Percentiles rank a stretch among this genome's conserved stretches.
phyloP scores from a whole-genome alignment of 2,329 filamentous ascomycete species.

The Fusarium tanahbumbuense region DNA sequence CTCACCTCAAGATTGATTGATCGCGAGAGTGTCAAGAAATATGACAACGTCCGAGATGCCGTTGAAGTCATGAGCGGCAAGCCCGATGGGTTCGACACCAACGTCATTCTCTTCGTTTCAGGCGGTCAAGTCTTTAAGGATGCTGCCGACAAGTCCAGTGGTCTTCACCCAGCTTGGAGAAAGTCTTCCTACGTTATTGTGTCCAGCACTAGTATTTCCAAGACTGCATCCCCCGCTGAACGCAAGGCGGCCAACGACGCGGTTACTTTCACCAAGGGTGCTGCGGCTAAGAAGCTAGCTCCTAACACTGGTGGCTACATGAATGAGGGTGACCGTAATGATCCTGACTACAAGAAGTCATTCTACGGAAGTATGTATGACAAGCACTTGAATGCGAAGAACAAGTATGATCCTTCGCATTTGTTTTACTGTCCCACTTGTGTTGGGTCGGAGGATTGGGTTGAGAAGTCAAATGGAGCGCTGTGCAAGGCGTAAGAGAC shows the following conservation, averaged over 20 bases:
- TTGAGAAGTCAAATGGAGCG: constrained; percentile 18
- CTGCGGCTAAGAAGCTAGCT: constrained; percentile 26
- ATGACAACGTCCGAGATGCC: constrained; percentile 1
- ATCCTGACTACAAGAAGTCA: constrained; percentile 17
- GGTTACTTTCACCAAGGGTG: constrained; percentile 22
- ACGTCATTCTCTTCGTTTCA: constrained; percentile 22
- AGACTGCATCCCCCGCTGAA: neutral
- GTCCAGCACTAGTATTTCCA: neutral
- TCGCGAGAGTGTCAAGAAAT: neutral
- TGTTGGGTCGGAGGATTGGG: constrained; percentile 25
- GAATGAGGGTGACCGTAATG: constrained; percentile 32
- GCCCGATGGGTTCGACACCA: constrained; percentile 13
- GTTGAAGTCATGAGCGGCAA: constrained; percentile 30
- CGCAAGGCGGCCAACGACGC: constrained; percentile 16
- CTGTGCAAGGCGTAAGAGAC: constrained; percentile 4
- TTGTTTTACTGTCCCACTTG: constrained; percentile 34
- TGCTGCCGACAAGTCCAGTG: constrained; percentile 14
- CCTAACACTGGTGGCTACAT: constrained; percentile 26
- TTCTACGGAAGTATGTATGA: constrained; percentile 25
- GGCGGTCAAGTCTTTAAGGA: constrained; percentile 34
- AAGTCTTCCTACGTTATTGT: constrained; percentile 24
- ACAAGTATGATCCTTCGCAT: constrained; percentile 29
- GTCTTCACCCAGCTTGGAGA: constrained; percentile 16
- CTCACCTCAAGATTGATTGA: constrained; percentile 22
- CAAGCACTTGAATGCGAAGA: constrained; percentile 13